These are phyloP conservation scores for Starmerella vitae DNA, from an alignment of 805 yeast species.

Conservation along the genomic window DNA sequence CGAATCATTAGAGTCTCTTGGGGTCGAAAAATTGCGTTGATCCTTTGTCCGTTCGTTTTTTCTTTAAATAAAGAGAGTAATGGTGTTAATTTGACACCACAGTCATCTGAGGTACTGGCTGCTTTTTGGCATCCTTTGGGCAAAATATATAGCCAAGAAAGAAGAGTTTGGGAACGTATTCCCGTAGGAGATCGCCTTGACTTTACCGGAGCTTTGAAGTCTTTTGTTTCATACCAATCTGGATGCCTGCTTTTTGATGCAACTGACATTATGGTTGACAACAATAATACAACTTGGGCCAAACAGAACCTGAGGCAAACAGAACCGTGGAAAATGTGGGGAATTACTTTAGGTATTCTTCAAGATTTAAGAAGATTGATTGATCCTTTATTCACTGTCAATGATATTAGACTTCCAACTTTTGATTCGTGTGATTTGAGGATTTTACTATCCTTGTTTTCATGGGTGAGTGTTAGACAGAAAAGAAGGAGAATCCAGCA, in stretches of 20 bases:
- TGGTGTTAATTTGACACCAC: conserved; percentile 20
- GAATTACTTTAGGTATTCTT: conserved; percentile 27
- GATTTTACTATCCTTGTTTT: conserved; percentile 13
- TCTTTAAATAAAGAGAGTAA: conserved; percentile 18
- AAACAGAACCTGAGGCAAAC: conserved; percentile 3
- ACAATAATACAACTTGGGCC: not conserved
- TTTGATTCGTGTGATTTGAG: conserved; percentile 22
- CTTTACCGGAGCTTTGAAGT: conserved; percentile 11
- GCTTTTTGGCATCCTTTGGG: conserved; percentile 29
- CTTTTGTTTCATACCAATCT: conserved; percentile 12
- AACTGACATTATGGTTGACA: conserved; percentile 17
- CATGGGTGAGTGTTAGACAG: conserved; percentile 3
- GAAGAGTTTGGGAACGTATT: conserved; percentile 15
- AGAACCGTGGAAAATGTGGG: conserved; percentile 29
- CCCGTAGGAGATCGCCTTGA: conserved; percentile 21
- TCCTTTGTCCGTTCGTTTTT: conserved; percentile 29
- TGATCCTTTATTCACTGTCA: conserved; percentile 16
- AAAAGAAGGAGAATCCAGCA: conserved; percentile 2
- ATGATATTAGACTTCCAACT: conserved; percentile 18
- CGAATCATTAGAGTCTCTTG: conserved; percentile 26
- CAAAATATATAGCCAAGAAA: conserved; percentile 17
- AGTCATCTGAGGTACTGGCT: conserved; percentile 28
- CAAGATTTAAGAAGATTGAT: conserved; percentile 24
- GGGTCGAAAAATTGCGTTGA: conserved; percentile 26
- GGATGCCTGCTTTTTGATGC: conserved; percentile 26